Conservation (phyloP, 2,329 filamentous ascomycete genomes). For the Alternaria panax region DNA sequence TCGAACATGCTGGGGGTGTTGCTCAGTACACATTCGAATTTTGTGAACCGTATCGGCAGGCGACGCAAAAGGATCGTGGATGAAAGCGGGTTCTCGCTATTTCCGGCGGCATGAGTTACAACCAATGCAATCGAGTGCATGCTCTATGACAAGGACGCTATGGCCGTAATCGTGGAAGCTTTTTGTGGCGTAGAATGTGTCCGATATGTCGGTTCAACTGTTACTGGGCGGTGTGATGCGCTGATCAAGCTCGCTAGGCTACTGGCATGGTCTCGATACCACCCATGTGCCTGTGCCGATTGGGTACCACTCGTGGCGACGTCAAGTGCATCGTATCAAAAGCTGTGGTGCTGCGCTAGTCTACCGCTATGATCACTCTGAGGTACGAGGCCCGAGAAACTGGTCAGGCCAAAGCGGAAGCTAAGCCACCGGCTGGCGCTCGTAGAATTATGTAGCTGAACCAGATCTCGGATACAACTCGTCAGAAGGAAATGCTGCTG, state of each 20-base stretch:
- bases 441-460: slow-evolving; percentile 19
- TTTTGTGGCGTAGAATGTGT: slow-evolving; percentile 27
- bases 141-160: slow-evolving; percentile 17
- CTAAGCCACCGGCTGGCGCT: slow-evolving; percentile 20
- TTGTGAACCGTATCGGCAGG: slow-evolving; percentile 2
- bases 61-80: slow-evolving; percentile 6
- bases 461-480: slow-evolving; percentile 20
- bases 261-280: slow-evolving; percentile 18
- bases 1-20: slow-evolving; percentile 6
- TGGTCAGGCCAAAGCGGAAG: slow-evolving; percentile 27
- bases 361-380: slow-evolving; percentile 31
- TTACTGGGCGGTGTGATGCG: slow-evolving; percentile 23
- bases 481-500: slow-evolving; percentile 19
- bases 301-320: slow-evolving; percentile 16
- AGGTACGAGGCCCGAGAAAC: slow-evolving; percentile 24
- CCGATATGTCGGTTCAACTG: slow-evolving; percentile 26
- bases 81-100: slow-evolving; percentile 13
- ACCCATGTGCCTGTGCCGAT: slow-evolving; percentile 18
- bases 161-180: slow-evolving; percentile 28
- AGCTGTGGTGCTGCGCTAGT: slow-evolving; percentile 22
- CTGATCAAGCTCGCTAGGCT: slow-evolving; percentile 22
- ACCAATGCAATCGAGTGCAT: slow-evolving; percentile 19
- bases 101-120: slow-evolving; percentile 17
- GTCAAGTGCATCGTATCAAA: slow-evolving; percentile 6
- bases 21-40: background rate